These are phyloP conservation scores for Alternaria rosae DNA, from an alignment of 2,329 filamentous ascomycete genomes.

Conservation along the genomic window DNA sequence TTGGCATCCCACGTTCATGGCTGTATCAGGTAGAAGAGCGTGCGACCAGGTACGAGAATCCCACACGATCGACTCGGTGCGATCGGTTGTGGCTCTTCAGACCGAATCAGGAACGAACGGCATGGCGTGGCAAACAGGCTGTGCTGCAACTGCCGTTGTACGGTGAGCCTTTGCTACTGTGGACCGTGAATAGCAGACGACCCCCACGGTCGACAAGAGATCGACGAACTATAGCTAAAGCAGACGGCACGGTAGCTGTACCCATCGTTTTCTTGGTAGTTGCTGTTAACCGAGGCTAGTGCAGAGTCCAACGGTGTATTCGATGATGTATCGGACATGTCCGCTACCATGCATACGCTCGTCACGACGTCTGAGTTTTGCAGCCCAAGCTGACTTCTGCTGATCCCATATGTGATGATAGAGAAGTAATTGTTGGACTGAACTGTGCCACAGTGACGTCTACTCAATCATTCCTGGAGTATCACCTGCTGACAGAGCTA, in stretches of 20 bases:
- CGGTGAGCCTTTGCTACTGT: background rate
- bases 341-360: background rate
- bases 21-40: constrained; percentile 23
- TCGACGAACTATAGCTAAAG: constrained; percentile 12
- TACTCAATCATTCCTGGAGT: background rate
- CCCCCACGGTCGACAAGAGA: constrained; percentile 19
- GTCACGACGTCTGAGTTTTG: background rate
- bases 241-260: background rate
- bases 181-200: constrained; percentile 3
- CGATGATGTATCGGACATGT: background rate
- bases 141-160: constrained; percentile 16
- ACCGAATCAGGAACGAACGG: constrained; percentile 14
- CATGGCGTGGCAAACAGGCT: constrained; percentile 15
- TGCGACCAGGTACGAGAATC: constrained; percentile 21
- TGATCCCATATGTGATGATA: background rate
- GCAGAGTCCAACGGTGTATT: constrained; percentile 10
- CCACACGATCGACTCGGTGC: constrained; percentile 28
- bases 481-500: background rate
- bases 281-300: background rate
- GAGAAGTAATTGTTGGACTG: background rate
- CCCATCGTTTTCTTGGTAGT: background rate
- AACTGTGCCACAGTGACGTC: background rate
- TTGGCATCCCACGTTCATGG: constrained; percentile 36
- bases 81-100: constrained; percentile 21
- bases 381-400: background rate